Evolutionary conservation across 805 yeast genomes (phyloP).

Genomic region (Candida tallmaniae): DNA sequence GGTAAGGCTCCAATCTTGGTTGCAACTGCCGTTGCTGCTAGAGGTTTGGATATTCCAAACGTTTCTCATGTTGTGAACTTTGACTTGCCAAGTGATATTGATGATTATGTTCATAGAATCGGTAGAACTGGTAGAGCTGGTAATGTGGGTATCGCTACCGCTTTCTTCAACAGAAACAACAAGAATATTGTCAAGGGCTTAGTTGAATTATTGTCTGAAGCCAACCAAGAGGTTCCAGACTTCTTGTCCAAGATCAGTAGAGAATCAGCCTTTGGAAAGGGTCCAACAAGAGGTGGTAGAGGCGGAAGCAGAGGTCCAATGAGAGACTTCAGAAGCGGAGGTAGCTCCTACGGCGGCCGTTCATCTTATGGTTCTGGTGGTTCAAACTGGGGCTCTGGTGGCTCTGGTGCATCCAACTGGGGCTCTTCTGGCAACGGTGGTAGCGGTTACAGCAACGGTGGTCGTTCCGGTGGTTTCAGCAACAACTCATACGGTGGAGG

Average conservation of each 20-base stretch:
- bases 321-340: constrained; percentile 52
- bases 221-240: constrained; percentile 95
- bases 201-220: constrained; percentile 83
- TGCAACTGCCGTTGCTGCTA: constrained; percentile 99
- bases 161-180: constrained; percentile 96
- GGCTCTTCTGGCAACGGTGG: constrained; percentile 12
- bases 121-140: constrained; percentile 99
- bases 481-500: constrained; percentile 9
- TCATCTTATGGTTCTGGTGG: constrained; percentile 32
- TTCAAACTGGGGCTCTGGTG: constrained; percentile 16
- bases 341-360: constrained; percentile 34
- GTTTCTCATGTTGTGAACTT: constrained; percentile 97
- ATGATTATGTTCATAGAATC: constrained; percentile 98
- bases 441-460: constrained; percentile 15
- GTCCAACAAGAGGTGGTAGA: constrained; percentile 47
- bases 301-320: constrained; percentile 27
- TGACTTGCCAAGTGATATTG: constrained; percentile 95
- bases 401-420: constrained; percentile 16
- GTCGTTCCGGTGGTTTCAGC: constrained; percentile 15
- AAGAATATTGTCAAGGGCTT: constrained; percentile 83
- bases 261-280: constrained; percentile 55
- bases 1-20: constrained; percentile 93
- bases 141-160: constrained; percentile 97
- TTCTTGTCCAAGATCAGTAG: constrained; percentile 78
- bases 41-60: constrained; percentile 99